Evolutionary conservation across 306 rosid genomes (phyloP).

Genomic region (cucumber (Cucumis sativus)): Cucumber_9930_V3 NC_026656.2:23476001-23476500

Average conservation of each 20-base stretch:
- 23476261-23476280: conserved; percentile 71
- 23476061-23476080: neutral
- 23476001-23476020: neutral
- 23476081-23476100: neutral
- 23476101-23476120: neutral
- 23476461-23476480: conserved; percentile 22
- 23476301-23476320: conserved; percentile 52
- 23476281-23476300: conserved; percentile 46
- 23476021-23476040: neutral
- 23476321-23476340: conserved; percentile 84
- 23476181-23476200: conserved; percentile 1
- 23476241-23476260: conserved; percentile 49
- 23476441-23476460: neutral
- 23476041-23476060: neutral
- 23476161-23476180: neutral
- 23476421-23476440: neutral
- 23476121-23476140: neutral
- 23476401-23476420: neutral
- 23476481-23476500: conserved; percentile 61
- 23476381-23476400: neutral
- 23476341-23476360: neutral
- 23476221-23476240: conserved; percentile 70
- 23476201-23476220: conserved; percentile 8
- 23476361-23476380: neutral
- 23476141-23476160: neutral